These are phyloP conservation scores for Mycena chlorophos DNA, from an alignment of 768 basidiomycete species.

Conservation along the genomic window DNA sequence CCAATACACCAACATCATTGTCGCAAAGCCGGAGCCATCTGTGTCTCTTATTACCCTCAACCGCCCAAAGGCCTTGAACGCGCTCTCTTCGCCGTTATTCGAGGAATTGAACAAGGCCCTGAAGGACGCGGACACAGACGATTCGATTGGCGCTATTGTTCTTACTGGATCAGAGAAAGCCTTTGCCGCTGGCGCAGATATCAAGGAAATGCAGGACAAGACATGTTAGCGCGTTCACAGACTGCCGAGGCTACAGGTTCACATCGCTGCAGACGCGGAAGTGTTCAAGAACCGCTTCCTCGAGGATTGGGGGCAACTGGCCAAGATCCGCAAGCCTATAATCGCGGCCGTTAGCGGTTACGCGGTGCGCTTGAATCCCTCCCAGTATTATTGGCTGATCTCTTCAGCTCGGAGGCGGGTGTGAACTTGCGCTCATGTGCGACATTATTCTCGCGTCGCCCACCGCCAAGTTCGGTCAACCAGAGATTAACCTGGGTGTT, in stretches of 20 bases:
- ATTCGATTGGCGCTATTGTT: slow-evolving; percentile 77
- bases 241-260: not conserved
- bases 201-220: slow-evolving; percentile 99
- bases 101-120: slow-evolving; percentile 79
- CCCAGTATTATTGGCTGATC: too few relatives aligned
- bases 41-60: slow-evolving; percentile 86
- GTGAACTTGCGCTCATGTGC: slow-evolving; percentile 94
- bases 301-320: slow-evolving; percentile 76
- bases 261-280: slow-evolving; percentile 60
- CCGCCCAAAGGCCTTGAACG: slow-evolving; percentile 88
- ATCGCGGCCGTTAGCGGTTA: slow-evolving; percentile 96
- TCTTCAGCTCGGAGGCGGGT: slow-evolving; percentile 95
- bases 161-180: slow-evolving; percentile 90
- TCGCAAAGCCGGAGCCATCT: slow-evolving; percentile 63
- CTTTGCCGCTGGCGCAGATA: slow-evolving; percentile 97
- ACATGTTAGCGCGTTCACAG: slow-evolving; percentile 54
- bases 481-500: slow-evolving; percentile 93
- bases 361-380: slow-evolving; percentile 59
- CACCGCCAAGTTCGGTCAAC: slow-evolving; percentile 91
- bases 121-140: slow-evolving; percentile 67
- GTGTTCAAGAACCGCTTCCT: slow-evolving; percentile 87
- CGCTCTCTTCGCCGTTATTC: slow-evolving; percentile 80
- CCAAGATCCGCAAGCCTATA: slow-evolving; percentile 82
- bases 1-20: slow-evolving; percentile 66
- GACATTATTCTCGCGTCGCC: slow-evolving; percentile 93